Conservation (phyloP, 2,329 filamentous ascomycete species). For the Aspergillus clavatus region DNA sequence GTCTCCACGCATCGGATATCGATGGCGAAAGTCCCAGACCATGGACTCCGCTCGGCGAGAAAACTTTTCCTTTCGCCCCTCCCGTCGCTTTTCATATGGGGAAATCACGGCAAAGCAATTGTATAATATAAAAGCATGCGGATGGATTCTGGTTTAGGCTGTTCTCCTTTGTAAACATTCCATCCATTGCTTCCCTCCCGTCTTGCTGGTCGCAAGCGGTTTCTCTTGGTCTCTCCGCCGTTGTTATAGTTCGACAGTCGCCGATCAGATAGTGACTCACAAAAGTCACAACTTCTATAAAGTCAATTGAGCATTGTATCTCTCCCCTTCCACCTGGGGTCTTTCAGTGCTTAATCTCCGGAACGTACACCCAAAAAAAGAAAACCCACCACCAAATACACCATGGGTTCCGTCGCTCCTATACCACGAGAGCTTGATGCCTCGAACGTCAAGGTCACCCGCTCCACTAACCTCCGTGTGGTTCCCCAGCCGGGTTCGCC, state of each 20-base stretch:
- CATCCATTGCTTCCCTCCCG: background rate
- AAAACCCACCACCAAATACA: slow-evolving; percentile 2
- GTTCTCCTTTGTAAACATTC: background rate
- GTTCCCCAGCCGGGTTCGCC: slow-evolving; percentile 38
- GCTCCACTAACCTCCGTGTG: slow-evolving; percentile 29
- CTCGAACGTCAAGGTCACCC: slow-evolving; percentile 38
- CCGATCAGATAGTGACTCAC: slow-evolving; percentile 11
- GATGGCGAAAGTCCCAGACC: slow-evolving; percentile 9
- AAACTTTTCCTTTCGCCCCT: slow-evolving; percentile 6
- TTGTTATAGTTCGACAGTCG: background rate
- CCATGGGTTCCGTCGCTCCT: slow-evolving; percentile 30
- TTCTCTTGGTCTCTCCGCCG: background rate
- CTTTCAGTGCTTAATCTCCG: too few species aligned
- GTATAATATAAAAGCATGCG: background rate
- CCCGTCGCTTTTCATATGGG: background rate
- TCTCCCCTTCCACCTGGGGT: background rate
- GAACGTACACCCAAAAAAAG: too few species aligned
- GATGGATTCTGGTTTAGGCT: background rate
- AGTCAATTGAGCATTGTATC: background rate
- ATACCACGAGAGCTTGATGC: slow-evolving; percentile 34
- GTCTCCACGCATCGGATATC: slow-evolving; percentile 11
- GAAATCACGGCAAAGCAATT: background rate
- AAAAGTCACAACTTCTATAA: background rate
- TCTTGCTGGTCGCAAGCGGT: background rate
- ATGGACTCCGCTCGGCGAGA: slow-evolving; percentile 3